phyloP scores from a whole-genome alignment of 129 eudicot genomes.

The Silybum marianum region DNA sequence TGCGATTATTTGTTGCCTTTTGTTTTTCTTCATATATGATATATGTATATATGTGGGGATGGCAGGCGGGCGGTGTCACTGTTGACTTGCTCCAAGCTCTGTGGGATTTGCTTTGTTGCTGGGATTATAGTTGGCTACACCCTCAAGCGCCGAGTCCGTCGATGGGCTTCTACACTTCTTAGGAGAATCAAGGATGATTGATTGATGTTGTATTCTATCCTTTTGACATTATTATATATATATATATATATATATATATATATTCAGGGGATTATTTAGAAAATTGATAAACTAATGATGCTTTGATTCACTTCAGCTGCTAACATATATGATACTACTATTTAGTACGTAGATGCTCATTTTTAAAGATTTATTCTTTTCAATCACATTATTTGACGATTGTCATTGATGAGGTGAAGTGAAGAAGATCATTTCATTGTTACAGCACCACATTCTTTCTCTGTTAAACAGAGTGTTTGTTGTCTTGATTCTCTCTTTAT shows the following conservation, averaged over 20 bases:
- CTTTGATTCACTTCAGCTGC: background rate
- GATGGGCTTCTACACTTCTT: conserved; percentile 72
- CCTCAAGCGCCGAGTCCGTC: conserved; percentile 71
- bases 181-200: conserved; percentile 77
- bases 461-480: background rate
- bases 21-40: background rate
- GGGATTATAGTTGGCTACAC: conserved; percentile 84
- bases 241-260: too few relatives aligned
- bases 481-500: background rate
- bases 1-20: too few relatives aligned
- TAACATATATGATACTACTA: too few relatives aligned
- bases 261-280: too few relatives aligned
- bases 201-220: background rate
- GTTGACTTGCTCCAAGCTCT: conserved; percentile 89
- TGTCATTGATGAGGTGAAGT: too few relatives aligned
- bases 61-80: conserved; percentile 69
- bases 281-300: background rate
- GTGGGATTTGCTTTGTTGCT: conserved; percentile 76
- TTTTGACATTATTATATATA: background rate
- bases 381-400: background rate
- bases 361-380: background rate
- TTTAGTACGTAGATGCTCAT: too few relatives aligned
- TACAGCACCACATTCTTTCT: too few relatives aligned
- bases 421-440: background rate
- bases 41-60: background rate